Base-by-base conservation (phyloP, 208 protist species). In the Vickermania ingenoplastis region DNA sequence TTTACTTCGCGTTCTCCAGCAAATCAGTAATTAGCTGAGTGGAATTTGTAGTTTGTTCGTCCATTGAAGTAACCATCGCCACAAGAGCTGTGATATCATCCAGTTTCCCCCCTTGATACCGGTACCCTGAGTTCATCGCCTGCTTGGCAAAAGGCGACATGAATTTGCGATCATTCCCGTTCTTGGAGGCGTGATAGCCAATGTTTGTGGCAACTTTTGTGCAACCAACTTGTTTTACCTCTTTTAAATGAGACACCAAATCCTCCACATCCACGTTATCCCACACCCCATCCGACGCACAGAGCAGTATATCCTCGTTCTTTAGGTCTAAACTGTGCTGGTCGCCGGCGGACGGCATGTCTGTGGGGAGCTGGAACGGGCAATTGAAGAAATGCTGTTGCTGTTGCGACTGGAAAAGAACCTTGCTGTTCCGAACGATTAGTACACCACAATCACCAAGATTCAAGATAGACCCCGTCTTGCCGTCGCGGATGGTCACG, bases 321-420 rank as follows among this genome's bases (percentile, higher is more conserved):
- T 71, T 69, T 41, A 92, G 53, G 48, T 83, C 71, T 3, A 94
- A 62, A 48, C 71, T 76, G 0, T 71, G 65, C 31, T 80, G 75
- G 50, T 92, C 76, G 0, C 83, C 83, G 1, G 69, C 68, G 17
- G 65, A 70, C n/a, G 83, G 84, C 13, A 82, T 65, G 52, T 94
- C 88, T 17, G 77, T 73, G 3, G 87, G 87, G 2, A 94, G 78
- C 57, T 90, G 82, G 45, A 76, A 92, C 0, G 88, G 88, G 59
- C 88, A 94, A 67, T 94, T 92, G 61, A 94, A 94, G 31, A 65
- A 73, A 57, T 94, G 88, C 63, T 94, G 84, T 71, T 92, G 84
- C 25, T 70, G 63, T 59, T 73, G 70, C 0, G 82, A 82, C 3
- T 69, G 75, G 55, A 79, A 89, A 24, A 94, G 66, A 11, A 92